These are phyloP conservation scores for Parastagonospora nodorum DNA, from an alignment of 2,329 filamentous ascomycete species.

Conservation along the genomic window DNA sequence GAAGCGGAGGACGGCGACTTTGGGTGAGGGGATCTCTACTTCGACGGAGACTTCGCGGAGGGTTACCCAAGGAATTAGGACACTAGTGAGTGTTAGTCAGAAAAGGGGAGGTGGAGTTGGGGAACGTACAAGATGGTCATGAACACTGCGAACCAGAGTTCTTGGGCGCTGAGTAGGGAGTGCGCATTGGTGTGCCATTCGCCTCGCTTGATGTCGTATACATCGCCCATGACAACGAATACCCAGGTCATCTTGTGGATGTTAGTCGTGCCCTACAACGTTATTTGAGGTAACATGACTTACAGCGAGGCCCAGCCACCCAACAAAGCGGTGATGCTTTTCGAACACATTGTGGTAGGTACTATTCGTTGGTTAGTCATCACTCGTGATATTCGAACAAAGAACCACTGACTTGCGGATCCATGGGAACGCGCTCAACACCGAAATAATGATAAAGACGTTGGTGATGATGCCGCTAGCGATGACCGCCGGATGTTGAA, in stretches of 20 bases:
- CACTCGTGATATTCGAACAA: not conserved
- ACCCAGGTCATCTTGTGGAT: slow-evolving; percentile 39
- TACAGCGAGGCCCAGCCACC: slow-evolving; percentile 44
- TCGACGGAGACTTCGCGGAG: slow-evolving; percentile 42
- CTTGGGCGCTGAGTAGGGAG: slow-evolving; percentile 37
- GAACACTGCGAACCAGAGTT: slow-evolving; percentile 44
- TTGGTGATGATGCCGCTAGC: slow-evolving; percentile 42
- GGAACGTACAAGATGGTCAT: slow-evolving; percentile 43
- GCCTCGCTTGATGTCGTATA: slow-evolving; percentile 41
- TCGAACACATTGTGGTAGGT: slow-evolving; percentile 45
- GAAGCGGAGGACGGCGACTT: slow-evolving; percentile 42
- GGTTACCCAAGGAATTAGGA: slow-evolving; percentile 43
- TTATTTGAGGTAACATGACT: not conserved
- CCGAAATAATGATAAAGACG: slow-evolving; percentile 42
- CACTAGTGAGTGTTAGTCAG: slow-evolving; percentile 20
- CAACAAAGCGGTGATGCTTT: slow-evolving; percentile 43
- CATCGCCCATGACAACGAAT: slow-evolving; percentile 40
- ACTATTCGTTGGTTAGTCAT: slow-evolving; percentile 24
- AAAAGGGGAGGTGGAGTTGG: not conserved
- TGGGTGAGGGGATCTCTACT: slow-evolving; percentile 42
- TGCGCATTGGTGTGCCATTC: slow-evolving; percentile 35
- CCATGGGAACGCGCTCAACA: slow-evolving; percentile 43
- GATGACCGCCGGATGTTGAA: slow-evolving; percentile 40
- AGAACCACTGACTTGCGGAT: slow-evolving; percentile 40
- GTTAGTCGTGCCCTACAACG: slow-evolving; percentile 6